Percentiles rank a stretch among this genome's conserved stretches.
These are phyloP conservation scores for Termitomyces sp. DNA, from an alignment of 768 basidiomycete genomes.

Conservation along the genomic window DNA sequence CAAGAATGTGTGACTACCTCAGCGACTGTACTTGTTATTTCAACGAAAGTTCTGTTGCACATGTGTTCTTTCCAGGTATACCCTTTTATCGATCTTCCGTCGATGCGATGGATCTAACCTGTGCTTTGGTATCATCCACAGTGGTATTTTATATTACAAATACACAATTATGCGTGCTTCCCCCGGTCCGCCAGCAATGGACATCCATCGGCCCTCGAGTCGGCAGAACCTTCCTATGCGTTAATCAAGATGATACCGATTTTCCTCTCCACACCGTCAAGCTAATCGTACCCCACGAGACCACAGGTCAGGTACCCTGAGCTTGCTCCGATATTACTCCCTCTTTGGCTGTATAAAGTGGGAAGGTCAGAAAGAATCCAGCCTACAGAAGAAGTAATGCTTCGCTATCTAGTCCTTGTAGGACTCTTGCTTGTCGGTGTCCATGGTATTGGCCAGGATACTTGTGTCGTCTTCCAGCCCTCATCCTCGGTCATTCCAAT, in stretches of 20 bases:
- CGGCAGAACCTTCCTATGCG: neutral
- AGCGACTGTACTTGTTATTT: neutral
- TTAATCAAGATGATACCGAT: neutral
- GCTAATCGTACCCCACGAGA: constrained; percentile 1
- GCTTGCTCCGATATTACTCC: constrained; percentile 5
- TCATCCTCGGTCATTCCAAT: constrained; percentile 34
- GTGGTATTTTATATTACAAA: neutral
- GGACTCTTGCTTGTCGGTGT: constrained; percentile 12
- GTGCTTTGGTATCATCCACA: neutral
- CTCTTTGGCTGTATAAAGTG: neutral
- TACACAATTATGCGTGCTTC: neutral
- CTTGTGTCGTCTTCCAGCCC: constrained; percentile 42
- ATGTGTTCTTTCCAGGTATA: neutral
- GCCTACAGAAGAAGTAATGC: neutral
- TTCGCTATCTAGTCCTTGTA: constrained; percentile 3
- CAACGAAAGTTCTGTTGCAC: neutral
- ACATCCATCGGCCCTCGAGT: constrained; percentile 1
- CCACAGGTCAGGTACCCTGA: neutral
- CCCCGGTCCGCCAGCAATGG: neutral
- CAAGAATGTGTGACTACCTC: neutral
- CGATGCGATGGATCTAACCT: neutral
- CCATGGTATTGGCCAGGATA: constrained; percentile 41
- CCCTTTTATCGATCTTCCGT: neutral
- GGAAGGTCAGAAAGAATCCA: neutral
- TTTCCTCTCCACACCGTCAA: neutral